Percentiles rank a stretch among this genome's conserved stretches.
These are phyloP conservation scores for Dryas octopetala DNA, from an alignment of 306 rosid species.

Conservation along the genomic window DNA sequence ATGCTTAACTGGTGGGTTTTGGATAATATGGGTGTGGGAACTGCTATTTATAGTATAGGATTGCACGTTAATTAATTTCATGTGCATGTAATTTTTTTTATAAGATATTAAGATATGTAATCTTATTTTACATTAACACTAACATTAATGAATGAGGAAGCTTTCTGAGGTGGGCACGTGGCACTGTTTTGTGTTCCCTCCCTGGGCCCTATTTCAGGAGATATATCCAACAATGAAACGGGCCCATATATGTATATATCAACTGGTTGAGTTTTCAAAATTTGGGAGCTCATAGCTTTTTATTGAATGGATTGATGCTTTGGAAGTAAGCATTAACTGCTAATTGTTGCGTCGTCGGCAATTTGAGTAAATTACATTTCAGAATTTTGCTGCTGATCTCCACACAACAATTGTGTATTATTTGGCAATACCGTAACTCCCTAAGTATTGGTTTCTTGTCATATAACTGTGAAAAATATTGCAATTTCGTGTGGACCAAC, in stretches of 20 bases:
- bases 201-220: slow-evolving; percentile 51
- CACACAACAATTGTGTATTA: not conserved
- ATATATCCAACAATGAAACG: slow-evolving; percentile 46
- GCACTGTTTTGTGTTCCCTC: slow-evolving; percentile 50
- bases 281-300: not conserved
- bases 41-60: slow-evolving; percentile 49
- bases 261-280: too few species aligned
- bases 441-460: too few species aligned
- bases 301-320: too few species aligned
- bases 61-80: slow-evolving; percentile 4
- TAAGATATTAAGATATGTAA: not conserved
- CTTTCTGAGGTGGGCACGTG: slow-evolving; percentile 61
- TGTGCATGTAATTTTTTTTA: not conserved
- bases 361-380: slow-evolving; percentile 10
- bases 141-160: slow-evolving; percentile 2
- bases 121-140: slow-evolving; percentile 5
- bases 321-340: not conserved
- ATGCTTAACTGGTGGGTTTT: slow-evolving; percentile 19
- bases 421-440: too few species aligned
- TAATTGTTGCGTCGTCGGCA: not conserved
- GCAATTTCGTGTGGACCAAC: too few species aligned
- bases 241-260: slow-evolving; percentile 25
- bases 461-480: too few species aligned
- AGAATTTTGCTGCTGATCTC: slow-evolving; percentile 4
- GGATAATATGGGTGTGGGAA: slow-evolving; percentile 45